These are phyloP conservation scores for Phoma herbarum DNA, from an alignment of 2,329 filamentous ascomycete genomes.

Conservation along the genomic window DNA sequence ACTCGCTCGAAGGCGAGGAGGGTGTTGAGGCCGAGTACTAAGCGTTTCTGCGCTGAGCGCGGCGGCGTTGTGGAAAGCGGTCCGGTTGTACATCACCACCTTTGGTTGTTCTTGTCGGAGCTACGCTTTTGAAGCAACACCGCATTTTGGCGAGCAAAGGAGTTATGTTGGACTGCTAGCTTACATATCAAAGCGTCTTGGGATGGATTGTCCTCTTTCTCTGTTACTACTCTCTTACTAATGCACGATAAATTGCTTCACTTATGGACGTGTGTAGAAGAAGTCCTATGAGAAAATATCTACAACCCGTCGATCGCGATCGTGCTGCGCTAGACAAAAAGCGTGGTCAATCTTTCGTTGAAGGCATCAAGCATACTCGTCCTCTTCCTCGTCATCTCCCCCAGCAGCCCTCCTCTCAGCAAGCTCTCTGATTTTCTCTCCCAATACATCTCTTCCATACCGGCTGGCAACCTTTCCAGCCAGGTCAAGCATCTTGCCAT, in stretches of 20 bases:
- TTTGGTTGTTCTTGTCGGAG: slow-evolving; percentile 34
- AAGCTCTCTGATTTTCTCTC: slow-evolving; percentile 88
- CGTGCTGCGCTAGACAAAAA: neutral
- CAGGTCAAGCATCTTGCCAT: slow-evolving; percentile 89
- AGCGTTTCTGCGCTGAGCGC: slow-evolving; percentile 29
- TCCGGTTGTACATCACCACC: slow-evolving; percentile 41
- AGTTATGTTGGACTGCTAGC: slow-evolving; percentile 33
- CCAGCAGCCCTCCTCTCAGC: slow-evolving; percentile 74
- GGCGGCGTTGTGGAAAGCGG: slow-evolving; percentile 32
- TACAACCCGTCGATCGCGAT: neutral
- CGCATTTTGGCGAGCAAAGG: slow-evolving; percentile 33
- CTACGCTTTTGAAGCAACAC: slow-evolving; percentile 31
- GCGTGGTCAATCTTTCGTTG: neutral
- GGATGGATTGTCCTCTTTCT: slow-evolving; percentile 38
- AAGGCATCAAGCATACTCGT: slow-evolving; percentile 17
- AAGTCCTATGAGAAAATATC: neutral
- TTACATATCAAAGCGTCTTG: slow-evolving; percentile 38
- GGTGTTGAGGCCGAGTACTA: slow-evolving; percentile 93
- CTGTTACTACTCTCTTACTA: slow-evolving; percentile 43
- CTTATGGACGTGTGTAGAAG: neutral
- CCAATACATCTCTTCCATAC: slow-evolving; percentile 80
- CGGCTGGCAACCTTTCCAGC: slow-evolving; percentile 88
- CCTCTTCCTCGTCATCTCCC: slow-evolving; percentile 61
- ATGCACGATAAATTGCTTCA: slow-evolving; percentile 38
- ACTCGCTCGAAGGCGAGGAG: slow-evolving; percentile 89